Evolutionary conservation across 169 alveolate species (phyloP).

Genomic region (Perkinsus olseni): DNA sequence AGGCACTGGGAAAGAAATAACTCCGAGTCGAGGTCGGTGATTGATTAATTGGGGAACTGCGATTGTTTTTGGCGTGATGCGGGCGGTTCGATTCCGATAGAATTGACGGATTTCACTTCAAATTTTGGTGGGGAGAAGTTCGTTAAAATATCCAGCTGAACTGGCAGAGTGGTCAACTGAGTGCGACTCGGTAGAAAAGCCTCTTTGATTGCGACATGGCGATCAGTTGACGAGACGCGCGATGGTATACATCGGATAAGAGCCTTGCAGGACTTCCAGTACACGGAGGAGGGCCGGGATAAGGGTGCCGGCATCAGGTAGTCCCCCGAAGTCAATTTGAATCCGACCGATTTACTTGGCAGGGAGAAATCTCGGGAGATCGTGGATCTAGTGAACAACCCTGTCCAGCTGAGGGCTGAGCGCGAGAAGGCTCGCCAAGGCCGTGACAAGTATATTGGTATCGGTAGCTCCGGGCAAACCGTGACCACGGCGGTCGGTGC

Average conservation of each 20-base stretch:
- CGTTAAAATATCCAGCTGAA: too few species aligned
- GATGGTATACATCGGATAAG: conserved; percentile 55
- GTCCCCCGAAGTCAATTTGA: not conserved
- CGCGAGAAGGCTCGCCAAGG: conserved; percentile 51
- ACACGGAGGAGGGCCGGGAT: conserved; percentile 59
- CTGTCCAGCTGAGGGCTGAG: conserved; percentile 42
- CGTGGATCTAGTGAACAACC: conserved; percentile 41
- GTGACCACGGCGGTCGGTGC: conserved; percentile 2
- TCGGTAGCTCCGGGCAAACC: conserved; percentile 18
- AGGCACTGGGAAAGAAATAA: too few species aligned
- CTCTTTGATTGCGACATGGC: too few species aligned
- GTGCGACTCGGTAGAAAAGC: too few species aligned
- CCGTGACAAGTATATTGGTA: conserved; percentile 51
- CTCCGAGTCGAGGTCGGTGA: too few species aligned
- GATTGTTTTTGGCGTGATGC: too few species aligned
- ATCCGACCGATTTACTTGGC: not conserved
- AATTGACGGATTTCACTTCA: too few species aligned
- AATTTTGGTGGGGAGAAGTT: too few species aligned
- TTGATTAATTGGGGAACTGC: too few species aligned
- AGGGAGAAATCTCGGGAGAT: conserved; percentile 49
- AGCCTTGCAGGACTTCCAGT: conserved; percentile 48
- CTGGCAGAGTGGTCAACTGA: too few species aligned
- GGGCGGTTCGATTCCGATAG: too few species aligned
- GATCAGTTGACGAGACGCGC: conserved; percentile 42
- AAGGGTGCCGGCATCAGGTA: conserved; percentile 55